phyloP scores from a whole-genome alignment of 1,139 yeast species.

The Spencermartinsiella ligniputridi region DNA sequence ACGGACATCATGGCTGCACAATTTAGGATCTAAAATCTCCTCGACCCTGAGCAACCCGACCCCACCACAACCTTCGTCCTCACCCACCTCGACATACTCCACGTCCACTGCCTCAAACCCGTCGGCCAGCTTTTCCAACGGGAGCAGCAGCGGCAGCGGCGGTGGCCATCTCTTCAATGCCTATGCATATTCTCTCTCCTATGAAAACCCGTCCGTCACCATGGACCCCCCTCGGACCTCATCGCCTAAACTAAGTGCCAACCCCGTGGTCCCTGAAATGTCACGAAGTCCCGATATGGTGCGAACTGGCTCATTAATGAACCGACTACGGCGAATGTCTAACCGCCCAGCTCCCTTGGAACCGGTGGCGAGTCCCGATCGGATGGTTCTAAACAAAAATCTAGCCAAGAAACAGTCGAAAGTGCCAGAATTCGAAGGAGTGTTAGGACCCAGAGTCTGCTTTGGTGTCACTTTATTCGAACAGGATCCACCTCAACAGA shows the following conservation, averaged over 20 bases:
- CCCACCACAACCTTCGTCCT: neutral
- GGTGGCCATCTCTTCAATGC: neutral
- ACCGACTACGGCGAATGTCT: conserved; percentile 21
- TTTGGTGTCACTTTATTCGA: conserved; percentile 68
- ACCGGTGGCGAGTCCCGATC: conserved; percentile 4
- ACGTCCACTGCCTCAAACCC: neutral
- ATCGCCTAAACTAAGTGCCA: conserved; percentile 16
- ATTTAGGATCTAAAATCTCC: conserved; percentile 10
- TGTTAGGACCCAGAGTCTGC: conserved; percentile 43
- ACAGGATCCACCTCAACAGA: conserved; percentile 90
- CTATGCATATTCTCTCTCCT: neutral
- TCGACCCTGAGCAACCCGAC: conserved; percentile 1
- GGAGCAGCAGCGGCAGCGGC: neutral
- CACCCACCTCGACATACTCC: neutral
- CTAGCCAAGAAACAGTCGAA: conserved; percentile 39
- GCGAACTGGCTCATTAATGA: conserved; percentile 19
- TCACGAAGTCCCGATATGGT: conserved; percentile 1
- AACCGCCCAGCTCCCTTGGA: conserved; percentile 9
- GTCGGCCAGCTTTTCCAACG: conserved; percentile 1
- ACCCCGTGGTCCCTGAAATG: conserved; percentile 6
- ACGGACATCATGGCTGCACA: conserved; percentile 18
- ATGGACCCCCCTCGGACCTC: conserved; percentile 17
- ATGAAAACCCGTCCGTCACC: conserved; percentile 2
- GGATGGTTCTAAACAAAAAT: conserved; percentile 47
- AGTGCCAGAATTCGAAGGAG: conserved; percentile 38